phyloP scores from a whole-genome alignment of 306 rosid genomes.

The Pyrus communis region DNA sequence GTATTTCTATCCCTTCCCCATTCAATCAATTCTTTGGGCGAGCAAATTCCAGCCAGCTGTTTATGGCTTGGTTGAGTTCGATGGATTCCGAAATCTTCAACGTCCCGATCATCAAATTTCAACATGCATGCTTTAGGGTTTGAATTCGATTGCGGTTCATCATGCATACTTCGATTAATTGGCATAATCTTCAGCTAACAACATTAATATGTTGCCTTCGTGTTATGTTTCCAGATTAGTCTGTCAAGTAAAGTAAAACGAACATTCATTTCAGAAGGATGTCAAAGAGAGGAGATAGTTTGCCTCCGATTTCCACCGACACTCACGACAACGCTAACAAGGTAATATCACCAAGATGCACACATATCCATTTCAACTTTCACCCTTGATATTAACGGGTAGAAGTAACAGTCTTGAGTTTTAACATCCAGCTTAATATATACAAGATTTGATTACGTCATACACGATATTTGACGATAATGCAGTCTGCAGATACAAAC shows the following conservation, averaged over 20 bases:
- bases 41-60: background rate
- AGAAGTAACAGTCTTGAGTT: background rate
- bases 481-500: background rate
- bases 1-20: background rate
- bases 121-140: too few relatives aligned
- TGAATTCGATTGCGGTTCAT: too few relatives aligned
- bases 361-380: background rate
- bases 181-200: background rate
- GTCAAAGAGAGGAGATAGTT: background rate
- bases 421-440: background rate
- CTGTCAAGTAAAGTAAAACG: background rate
- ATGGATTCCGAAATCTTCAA: background rate
- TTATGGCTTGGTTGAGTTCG: background rate
- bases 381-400: background rate
- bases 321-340: background rate
- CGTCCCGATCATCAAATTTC: too few relatives aligned
- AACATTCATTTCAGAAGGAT: background rate
- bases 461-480: background rate
- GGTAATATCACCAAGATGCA: background rate
- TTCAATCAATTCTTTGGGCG: background rate
- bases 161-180: too few relatives aligned
- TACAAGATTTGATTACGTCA: background rate
- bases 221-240: background rate
- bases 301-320: background rate
- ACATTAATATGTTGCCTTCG: background rate